A percentile compares a stretch with the other conserved stretches of the same genome.
Conservation (phyloP, 208 protist species). For the Crithidia sp. region DNA sequence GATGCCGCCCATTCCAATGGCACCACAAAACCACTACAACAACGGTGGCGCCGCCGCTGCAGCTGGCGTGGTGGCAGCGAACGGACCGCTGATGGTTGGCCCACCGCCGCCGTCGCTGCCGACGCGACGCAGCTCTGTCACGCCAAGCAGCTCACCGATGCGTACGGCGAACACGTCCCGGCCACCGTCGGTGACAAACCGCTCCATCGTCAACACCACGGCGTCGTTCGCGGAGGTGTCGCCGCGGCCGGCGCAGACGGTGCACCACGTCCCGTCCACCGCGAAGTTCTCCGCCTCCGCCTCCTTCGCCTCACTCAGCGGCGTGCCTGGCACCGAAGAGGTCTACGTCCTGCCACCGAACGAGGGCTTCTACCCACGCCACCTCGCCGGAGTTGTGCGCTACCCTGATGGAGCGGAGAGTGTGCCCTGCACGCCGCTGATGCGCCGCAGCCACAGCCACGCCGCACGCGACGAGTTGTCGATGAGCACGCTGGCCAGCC, state of each 20-base stretch:
- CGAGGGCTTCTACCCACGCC: conserved; percentile 60
- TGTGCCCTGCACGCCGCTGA: conserved; percentile 22
- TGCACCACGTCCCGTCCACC: conserved; percentile 1
- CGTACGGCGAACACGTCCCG: conserved; percentile 2
- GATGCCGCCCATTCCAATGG: background rate
- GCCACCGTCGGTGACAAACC: conserved; percentile 1
- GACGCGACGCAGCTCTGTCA: conserved; percentile 28
- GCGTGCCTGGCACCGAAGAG: background rate
- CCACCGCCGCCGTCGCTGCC: conserved; percentile 16
- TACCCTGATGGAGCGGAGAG: conserved; percentile 23
- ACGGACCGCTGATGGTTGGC: background rate
- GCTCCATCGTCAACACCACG: background rate
- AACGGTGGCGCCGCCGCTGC: background rate
- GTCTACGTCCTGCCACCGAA: conserved; percentile 26
- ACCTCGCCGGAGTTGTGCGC: conserved; percentile 21
- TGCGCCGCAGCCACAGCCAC: conserved; percentile 12
- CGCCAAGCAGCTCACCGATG: conserved; percentile 8
- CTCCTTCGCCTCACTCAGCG: conserved; percentile 1
- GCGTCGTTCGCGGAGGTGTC: conserved; percentile 3
- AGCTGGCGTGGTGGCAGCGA: background rate
- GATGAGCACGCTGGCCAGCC: background rate
- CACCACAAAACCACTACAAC: background rate
- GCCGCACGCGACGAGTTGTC: conserved; percentile 15
- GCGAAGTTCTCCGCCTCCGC: background rate
- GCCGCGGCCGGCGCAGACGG: conserved; percentile 6